Evolutionary conservation across 495 filamentous ascomycete species (phyloP).

Genomic region (Xylaria telfairii): DNA sequence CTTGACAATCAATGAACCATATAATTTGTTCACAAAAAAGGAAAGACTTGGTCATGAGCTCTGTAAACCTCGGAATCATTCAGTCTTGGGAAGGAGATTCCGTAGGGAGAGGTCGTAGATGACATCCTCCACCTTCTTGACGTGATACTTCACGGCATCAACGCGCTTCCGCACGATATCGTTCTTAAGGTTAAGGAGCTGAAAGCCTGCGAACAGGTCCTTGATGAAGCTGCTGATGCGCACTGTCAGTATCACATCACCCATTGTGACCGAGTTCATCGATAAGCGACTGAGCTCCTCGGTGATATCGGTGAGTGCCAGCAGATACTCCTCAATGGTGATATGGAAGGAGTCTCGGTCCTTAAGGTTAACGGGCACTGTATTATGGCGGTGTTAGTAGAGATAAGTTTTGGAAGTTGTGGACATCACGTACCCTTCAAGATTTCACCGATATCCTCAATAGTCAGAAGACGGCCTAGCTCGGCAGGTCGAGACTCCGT

Average conservation of each 20-base stretch:
- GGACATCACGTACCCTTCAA: constrained; percentile 64
- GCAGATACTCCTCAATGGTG: constrained; percentile 95
- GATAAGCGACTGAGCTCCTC: constrained; percentile 91
- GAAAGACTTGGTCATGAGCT: neutral
- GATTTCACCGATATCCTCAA: constrained; percentile 83
- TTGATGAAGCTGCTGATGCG: constrained; percentile 92
- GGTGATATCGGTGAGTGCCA: constrained; percentile 80
- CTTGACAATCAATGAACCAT: too few species aligned
- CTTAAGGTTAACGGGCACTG: constrained; percentile 96
- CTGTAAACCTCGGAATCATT: constrained; percentile 1
- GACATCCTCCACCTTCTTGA: constrained; percentile 98
- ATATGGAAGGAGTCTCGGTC: constrained; percentile 90
- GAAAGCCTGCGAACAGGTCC: constrained; percentile 93
- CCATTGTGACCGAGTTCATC: constrained; percentile 94
- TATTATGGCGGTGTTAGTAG: neutral
- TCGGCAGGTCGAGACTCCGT: constrained; percentile 46
- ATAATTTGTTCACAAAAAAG: too few species aligned
- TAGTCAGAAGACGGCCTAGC: constrained; percentile 73
- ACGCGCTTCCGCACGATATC: constrained; percentile 85
- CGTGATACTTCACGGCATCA: constrained; percentile 93
- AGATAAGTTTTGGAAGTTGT: neutral
- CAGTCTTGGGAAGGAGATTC: constrained; percentile 70
- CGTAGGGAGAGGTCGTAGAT: constrained; percentile 92
- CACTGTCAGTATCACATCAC: constrained; percentile 82
- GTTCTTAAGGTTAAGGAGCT: constrained; percentile 96